Evolutionary conservation across 2,329 filamentous ascomycete genomes (phyloP).

Genomic region (Aspergillus brasiliensis): DNA sequence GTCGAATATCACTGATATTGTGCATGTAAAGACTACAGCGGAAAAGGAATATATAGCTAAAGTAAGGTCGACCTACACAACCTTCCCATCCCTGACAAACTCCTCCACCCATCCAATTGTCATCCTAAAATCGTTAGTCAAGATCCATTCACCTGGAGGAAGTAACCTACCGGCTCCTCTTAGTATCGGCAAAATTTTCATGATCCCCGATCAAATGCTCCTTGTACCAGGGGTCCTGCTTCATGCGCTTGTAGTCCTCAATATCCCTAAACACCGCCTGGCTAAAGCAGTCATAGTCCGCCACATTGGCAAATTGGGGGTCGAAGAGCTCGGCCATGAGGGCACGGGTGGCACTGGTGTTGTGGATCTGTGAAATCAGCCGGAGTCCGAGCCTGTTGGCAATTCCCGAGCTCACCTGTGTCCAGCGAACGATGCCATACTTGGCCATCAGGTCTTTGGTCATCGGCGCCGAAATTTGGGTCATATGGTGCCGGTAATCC

Average conservation of each 20-base stretch:
- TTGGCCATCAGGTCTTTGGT: conserved; percentile 53
- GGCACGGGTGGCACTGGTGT: conserved; percentile 34
- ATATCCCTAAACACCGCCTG: conserved; percentile 51
- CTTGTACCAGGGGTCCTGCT: conserved; percentile 53
- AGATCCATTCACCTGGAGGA: background rate
- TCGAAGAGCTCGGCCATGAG: conserved; percentile 49
- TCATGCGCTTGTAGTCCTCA: conserved; percentile 52
- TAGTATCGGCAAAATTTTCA: conserved; percentile 55
- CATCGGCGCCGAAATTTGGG: conserved; percentile 49
- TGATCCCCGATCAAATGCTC: conserved; percentile 50
- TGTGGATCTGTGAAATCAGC: conserved; percentile 50
- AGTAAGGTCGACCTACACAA: too few relatives aligned
- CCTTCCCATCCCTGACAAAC: too few relatives aligned
- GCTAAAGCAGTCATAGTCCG: conserved; percentile 54
- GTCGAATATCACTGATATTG: too few relatives aligned
- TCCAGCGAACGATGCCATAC: conserved; percentile 53
- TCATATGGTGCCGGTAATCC: conserved; percentile 53
- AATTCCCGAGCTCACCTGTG: conserved; percentile 33
- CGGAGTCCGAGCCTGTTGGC: too few relatives aligned
- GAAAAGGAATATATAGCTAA: too few relatives aligned
- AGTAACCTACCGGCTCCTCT: conserved; percentile 36
- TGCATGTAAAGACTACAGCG: too few relatives aligned
- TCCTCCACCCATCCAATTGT: conserved; percentile 52
- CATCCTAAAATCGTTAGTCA: conserved; percentile 36
- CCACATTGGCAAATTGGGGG: conserved; percentile 49